Evolutionary conservation across 371 early-diverging fungal genomes (phyloP).

Genomic region (Funneliformis caledonium): DNA sequence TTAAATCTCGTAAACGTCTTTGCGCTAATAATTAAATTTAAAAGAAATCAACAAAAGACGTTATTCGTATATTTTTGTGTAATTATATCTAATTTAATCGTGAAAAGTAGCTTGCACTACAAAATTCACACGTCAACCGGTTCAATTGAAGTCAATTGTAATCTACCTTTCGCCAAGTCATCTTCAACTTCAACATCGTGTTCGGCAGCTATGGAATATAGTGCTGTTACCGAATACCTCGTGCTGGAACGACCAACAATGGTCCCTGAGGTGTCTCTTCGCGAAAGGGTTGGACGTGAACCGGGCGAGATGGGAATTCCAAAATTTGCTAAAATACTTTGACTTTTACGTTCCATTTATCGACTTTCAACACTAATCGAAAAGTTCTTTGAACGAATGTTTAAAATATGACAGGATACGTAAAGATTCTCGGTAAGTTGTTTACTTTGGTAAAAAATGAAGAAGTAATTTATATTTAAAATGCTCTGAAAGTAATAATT

Average conservation of each 20-base stretch:
- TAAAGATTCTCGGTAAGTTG: not conserved
- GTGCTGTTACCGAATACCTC: conserved; percentile 84
- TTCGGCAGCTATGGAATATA: conserved; percentile 93
- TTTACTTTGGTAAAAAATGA: not conserved
- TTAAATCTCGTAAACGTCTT: conserved; percentile 82
- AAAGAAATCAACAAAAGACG: not conserved
- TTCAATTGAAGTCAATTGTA: not conserved
- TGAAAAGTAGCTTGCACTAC: too few relatives aligned
- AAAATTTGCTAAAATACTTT: conserved; percentile 32
- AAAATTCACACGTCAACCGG: not conserved
- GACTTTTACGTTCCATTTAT: conserved; percentile 32
- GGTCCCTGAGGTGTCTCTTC: conserved; percentile 8
- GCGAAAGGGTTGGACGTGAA: not conserved
- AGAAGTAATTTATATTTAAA: not conserved
- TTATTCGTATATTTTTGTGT: not conserved
- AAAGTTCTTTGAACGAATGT: not conserved
- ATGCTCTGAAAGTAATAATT: not conserved
- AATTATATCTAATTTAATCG: not conserved
- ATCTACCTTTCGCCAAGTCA: conserved; percentile 78
- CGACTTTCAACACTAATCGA: not conserved
- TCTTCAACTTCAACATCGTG: conserved; percentile 93
- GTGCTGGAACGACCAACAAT: conserved; percentile 51
- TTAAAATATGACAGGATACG: not conserved
- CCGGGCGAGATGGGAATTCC: conserved; percentile 18
- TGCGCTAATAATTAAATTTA: conserved; percentile 63